Evolutionary conservation across 2,329 filamentous ascomycete genomes (phyloP).

Genomic region (Periconia macrospinosa): DNA sequence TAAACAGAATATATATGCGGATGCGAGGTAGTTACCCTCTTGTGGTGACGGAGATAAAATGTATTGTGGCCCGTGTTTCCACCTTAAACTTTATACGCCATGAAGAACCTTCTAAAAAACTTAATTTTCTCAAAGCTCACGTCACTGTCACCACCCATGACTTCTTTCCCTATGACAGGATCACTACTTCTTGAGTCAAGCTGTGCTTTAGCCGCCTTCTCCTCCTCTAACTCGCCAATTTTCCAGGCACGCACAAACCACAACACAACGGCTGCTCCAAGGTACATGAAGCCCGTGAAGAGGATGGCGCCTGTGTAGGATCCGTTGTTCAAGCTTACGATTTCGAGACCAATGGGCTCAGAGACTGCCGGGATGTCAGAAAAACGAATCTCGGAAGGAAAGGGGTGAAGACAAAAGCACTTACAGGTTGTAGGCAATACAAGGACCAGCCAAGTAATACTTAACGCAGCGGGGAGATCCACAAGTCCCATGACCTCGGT

Average conservation of each 20-base stretch:
- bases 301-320: slow-evolving; percentile 62
- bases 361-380: slow-evolving; percentile 41
- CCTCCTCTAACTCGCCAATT: slow-evolving; percentile 57
- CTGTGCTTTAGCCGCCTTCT: slow-evolving; percentile 35
- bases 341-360: slow-evolving; percentile 59
- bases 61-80: neutral
- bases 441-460: slow-evolving; percentile 71
- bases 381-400: neutral
- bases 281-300: slow-evolving; percentile 64
- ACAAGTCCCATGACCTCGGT: slow-evolving; percentile 74
- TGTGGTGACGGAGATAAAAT: neutral
- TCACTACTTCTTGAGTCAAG: slow-evolving; percentile 28
- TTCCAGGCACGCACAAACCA: slow-evolving; percentile 64
- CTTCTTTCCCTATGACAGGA: too few species aligned
- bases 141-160: neutral
- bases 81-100: slow-evolving; percentile 30
- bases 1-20: neutral
- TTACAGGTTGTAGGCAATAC: slow-evolving; percentile 68
- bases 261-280: slow-evolving; percentile 57
- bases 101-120: slow-evolving; percentile 34
- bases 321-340: slow-evolving; percentile 52
- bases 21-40: too few species aligned
- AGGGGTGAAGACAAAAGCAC: slow-evolving; percentile 11
- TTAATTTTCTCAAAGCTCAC: slow-evolving; percentile 20
- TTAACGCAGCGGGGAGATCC: slow-evolving; percentile 69